A percentile compares a stretch with the other conserved stretches of the same genome.
Evolutionary conservation across 768 basidiomycete genomes (phyloP).

Genomic region (Lenzites betulinus): DNA sequence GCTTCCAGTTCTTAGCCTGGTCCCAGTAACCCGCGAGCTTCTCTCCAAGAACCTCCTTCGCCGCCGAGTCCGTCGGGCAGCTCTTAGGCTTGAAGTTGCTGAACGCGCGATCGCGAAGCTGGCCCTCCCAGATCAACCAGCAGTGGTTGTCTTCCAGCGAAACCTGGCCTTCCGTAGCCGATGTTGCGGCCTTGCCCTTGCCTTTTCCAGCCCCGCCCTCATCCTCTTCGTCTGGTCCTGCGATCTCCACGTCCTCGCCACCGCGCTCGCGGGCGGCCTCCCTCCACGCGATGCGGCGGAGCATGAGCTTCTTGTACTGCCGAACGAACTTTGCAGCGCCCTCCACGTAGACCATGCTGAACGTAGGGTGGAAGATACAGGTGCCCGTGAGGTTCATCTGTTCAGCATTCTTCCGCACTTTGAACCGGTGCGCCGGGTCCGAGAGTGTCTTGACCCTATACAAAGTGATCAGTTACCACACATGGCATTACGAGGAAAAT

Average conservation of each 20-base stretch:
- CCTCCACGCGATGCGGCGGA: conserved; percentile 90
- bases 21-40: conserved; percentile 94
- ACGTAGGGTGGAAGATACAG: conserved; percentile 87
- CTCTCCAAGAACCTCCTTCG: conserved; percentile 83
- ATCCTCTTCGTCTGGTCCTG: conserved; percentile 44
- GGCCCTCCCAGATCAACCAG: conserved; percentile 91
- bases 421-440: conserved; percentile 94
- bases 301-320: conserved; percentile 85
- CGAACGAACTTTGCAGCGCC: conserved; percentile 85
- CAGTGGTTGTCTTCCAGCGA: conserved; percentile 89
- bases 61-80: conserved; percentile 82
- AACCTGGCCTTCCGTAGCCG: conserved; percentile 34
- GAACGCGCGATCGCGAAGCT: conserved; percentile 80
- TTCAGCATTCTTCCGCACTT: conserved; percentile 95
- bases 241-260: conserved; percentile 69
- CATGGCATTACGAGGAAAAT: not conserved
- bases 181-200: conserved; percentile 36
- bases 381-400: conserved; percentile 86
- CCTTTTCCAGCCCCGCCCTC: conserved; percentile 38
- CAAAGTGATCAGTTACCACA: not conserved
- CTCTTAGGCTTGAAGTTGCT: conserved; percentile 76
- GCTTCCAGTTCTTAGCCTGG: conserved; percentile 87
- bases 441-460: conserved; percentile 79
- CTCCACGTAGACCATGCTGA: conserved; percentile 92
- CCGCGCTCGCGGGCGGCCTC: conserved; percentile 82